Base-by-base conservation (phyloP, 257 asterid genomes). In the Capsicum baccatum region DNA sequence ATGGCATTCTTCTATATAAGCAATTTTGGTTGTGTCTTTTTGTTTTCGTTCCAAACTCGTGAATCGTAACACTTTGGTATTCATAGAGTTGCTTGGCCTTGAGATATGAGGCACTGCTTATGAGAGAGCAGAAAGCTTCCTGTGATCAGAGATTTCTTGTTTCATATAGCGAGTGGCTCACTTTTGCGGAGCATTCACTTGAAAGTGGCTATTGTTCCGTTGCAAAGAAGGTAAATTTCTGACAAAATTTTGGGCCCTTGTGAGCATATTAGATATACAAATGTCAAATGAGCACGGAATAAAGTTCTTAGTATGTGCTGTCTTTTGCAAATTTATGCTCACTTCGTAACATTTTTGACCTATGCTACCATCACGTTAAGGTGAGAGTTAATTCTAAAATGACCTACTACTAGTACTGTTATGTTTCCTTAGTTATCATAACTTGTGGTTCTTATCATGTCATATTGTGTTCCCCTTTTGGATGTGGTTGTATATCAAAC, bases 31-130 rank as follows among this genome's bases (percentile, higher is more conserved):
- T 48, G 63, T 9, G 16, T 37, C 83, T 85, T 56, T 84, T 67
- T 58, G 12, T 82, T 64, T 81, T 33, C 16, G 33, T 73, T 19
- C 58, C 8, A 52, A 57, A 47, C 7, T 35, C 0, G 74, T 42
- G 54, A 62, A 17, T 50, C 85, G 56, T 83, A 80, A 78, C 56
- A 82, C 85, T 85, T 71, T 78, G 62, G 52, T 63, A 84, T 83
- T 62, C 44, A 21, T 89, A 94, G 99, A 93, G 95, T 90, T 95
- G 94, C 90, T 89, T 96, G 92, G 93, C 97, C 56, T 87, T 96
- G 96, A 89, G 97, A 88, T 96, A 96, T 64, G 99, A 96, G 85
- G 99, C 98, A 73, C 84, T 96, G 86, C 84, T 91, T 82, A 84
- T 96, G 97, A 91, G 97, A 88, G 96, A 96, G 44, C 88, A 91